A percentile compares a stretch with the other conserved stretches of the same genome.
These are phyloP conservation scores for Mycena leptocephala DNA, from an alignment of 768 basidiomycete genomes.

Conservation along the genomic window DNA sequence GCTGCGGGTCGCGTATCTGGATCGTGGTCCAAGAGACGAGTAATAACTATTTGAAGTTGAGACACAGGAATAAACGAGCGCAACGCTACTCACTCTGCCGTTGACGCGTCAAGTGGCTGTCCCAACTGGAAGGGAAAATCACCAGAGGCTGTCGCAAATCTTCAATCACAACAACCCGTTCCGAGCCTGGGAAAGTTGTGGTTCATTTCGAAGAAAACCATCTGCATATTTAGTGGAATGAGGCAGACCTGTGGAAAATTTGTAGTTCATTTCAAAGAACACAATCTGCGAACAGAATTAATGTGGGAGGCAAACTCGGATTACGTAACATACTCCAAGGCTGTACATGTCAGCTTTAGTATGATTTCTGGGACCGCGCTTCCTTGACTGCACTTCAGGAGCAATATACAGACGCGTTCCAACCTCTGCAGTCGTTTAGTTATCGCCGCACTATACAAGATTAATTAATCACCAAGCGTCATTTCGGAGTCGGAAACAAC, in stretches of 20 bases:
- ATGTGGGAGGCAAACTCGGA: background rate
- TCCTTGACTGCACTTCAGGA: conserved; percentile 85
- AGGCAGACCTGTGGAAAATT: too few species aligned
- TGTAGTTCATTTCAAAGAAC: conserved; percentile 97
- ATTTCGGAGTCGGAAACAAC: conserved; percentile 73
- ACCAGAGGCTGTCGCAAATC: conserved; percentile 82
- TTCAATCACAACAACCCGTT: conserved; percentile 89
- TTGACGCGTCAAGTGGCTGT: conserved; percentile 71
- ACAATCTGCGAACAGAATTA: conserved; percentile 74
- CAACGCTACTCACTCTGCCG: conserved; percentile 71
- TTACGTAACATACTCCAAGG: conserved; percentile 76
- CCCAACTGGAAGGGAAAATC: conserved; percentile 86
- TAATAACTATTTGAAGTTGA: conserved; percentile 72
- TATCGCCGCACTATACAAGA: background rate
- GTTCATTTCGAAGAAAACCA: conserved; percentile 99
- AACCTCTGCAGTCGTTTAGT: conserved; percentile 69
- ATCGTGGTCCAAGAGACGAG: conserved; percentile 86
- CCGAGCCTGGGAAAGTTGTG: conserved; percentile 82
- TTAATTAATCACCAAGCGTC: conserved; percentile 72
- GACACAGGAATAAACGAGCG: background rate
- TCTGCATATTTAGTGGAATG: too few species aligned
- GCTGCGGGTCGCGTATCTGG: conserved; percentile 86
- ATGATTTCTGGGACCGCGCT: conserved; percentile 80
- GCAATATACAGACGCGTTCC: conserved; percentile 95
- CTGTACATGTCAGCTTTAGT: conserved; percentile 96